A percentile compares a stretch with the other conserved stretches of the same genome.
Evolutionary conservation across 1,284 basidiomycete species (phyloP).

Genomic region (Ganoderma lucidum): DNA sequence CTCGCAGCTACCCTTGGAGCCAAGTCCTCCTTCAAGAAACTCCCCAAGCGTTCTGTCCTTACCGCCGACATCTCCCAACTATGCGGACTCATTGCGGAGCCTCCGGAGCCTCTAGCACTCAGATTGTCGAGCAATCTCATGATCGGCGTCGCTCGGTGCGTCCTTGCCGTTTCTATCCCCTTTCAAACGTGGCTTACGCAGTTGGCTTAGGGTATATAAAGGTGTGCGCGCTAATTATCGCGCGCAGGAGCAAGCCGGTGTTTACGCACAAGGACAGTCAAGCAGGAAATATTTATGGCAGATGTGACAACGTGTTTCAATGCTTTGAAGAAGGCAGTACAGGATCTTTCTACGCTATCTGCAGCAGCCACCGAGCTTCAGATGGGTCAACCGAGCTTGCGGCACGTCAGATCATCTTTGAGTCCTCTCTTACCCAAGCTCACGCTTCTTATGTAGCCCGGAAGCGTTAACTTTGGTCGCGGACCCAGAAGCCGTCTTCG

Average conservation of each 20-base stretch:
- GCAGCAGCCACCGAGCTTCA: conserved; percentile 60
- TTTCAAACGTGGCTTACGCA: neutral
- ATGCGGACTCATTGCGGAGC: conserved; percentile 81
- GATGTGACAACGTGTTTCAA: conserved; percentile 82
- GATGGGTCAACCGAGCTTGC: conserved; percentile 71
- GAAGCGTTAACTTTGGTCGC: conserved; percentile 65
- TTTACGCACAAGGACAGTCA: conserved; percentile 57
- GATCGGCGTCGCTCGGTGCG: conserved; percentile 85
- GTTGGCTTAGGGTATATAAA: conserved; percentile 68
- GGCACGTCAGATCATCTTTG: conserved; percentile 50
- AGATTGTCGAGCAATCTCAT: conserved; percentile 87
- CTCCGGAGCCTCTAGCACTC: conserved; percentile 85
- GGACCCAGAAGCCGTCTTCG: conserved; percentile 60
- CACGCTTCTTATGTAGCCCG: conserved; percentile 47
- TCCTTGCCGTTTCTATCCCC: conserved; percentile 31
- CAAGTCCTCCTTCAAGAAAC: conserved; percentile 82
- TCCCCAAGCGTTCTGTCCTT: conserved; percentile 81
- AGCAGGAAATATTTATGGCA: conserved; percentile 82
- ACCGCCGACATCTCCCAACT: conserved; percentile 82
- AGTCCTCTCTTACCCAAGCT: neutral
- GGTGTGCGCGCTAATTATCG: conserved; percentile 45
- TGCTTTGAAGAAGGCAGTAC: conserved; percentile 76
- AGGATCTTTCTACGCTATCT: conserved; percentile 60
- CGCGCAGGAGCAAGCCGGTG: neutral
- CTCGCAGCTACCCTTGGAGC: conserved; percentile 89